Evolutionary conservation across 1,284 basidiomycete species (phyloP), one percentile per base, ranked within the genome.

Genomic region (Exobasidium rhododendri): DNA sequence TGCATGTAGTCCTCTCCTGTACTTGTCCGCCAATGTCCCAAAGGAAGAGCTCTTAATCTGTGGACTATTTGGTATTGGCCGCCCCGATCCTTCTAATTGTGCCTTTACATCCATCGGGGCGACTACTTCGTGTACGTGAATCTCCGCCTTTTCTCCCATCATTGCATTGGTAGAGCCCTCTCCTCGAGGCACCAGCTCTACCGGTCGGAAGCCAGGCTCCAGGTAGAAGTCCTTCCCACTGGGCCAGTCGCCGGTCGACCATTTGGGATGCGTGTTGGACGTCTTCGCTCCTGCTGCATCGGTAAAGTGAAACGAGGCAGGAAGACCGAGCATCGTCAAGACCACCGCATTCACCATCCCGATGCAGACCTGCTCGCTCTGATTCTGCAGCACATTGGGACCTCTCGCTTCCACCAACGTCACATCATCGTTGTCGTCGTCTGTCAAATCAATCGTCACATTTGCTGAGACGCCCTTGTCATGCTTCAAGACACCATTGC

Each of bases 341-440:
- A 79, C 71, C 11, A 67, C 64, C 14, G 71, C 69, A 22, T 63
- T 54, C 31, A 79, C 63, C 44, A 75, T 46, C 13, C 77, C 77
- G 0, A 76, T 62, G 55, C 77, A 79, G 24, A 78, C 28, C 46
- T 61, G 47, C 32, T 70, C 63, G 31, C 73, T 67, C 32, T 68
- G 60, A 50, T 65, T 59, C 53, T 71, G 58, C 26, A 67, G 68
- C 14, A 58, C 53, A 28, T 57, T 29, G 7, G 65, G 49, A 3
- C 58, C 43, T 43, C 68, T 67, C 7, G 26, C 51, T n/a, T 26
- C 29, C 13, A 47, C 35, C n/a, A 62, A 24, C n/a, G 56, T 32
- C 13, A 57, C 14, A 10, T 61, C 59, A n/a, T 62, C 60, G 17
- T 35, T 47, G 31, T 69, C 70, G 44, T 71, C 63, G 4, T 28